Percentiles rank a stretch among this genome's conserved stretches.
Conservation (phyloP, 1,284 basidiomycete genomes). For the Baeospora myosura region DNA sequence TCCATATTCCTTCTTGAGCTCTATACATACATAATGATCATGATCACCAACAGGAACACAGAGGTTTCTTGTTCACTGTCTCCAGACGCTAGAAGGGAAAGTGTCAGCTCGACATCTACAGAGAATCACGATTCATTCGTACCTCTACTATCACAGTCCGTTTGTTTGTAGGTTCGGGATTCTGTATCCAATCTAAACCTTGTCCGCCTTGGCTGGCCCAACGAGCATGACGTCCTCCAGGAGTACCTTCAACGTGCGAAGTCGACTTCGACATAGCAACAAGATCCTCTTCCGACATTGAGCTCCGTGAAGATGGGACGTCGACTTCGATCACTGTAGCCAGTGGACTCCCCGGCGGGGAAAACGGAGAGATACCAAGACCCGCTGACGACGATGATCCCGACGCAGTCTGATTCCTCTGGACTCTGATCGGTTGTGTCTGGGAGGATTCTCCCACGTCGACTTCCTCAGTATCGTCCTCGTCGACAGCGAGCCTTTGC, state of each 20-base stretch:
- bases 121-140: slow-evolving; percentile 17
- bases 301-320: slow-evolving; percentile 35
- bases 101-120: slow-evolving; percentile 4
- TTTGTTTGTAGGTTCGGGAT: slow-evolving; percentile 42
- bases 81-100: slow-evolving; percentile 53
- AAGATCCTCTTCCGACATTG: slow-evolving; percentile 64
- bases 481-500: slow-evolving; percentile 58
- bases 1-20: not conserved
- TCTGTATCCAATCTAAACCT: slow-evolving; percentile 62
- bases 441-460: slow-evolving; percentile 44
- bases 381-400: not conserved
- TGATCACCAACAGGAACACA: slow-evolving; percentile 58
- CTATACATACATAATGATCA: not conserved
- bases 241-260: slow-evolving; percentile 52
- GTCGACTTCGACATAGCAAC: slow-evolving; percentile 68
- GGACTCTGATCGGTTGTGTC: slow-evolving; percentile 17
- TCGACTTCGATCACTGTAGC: slow-evolving; percentile 47
- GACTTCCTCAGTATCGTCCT: slow-evolving; percentile 41
- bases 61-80: slow-evolving; percentile 55
- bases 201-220: slow-evolving; percentile 39
- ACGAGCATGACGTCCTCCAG: slow-evolving; percentile 28
- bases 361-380: slow-evolving; percentile 35
- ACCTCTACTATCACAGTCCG: slow-evolving; percentile 68
- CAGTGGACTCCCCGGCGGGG: slow-evolving; percentile 44
- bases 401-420: slow-evolving; percentile 1